Evolutionary conservation across 2,329 filamentous ascomycete species (phyloP), one percentile per base, ranked within the genome.

Genomic region (Diaporthe eres): DNA sequence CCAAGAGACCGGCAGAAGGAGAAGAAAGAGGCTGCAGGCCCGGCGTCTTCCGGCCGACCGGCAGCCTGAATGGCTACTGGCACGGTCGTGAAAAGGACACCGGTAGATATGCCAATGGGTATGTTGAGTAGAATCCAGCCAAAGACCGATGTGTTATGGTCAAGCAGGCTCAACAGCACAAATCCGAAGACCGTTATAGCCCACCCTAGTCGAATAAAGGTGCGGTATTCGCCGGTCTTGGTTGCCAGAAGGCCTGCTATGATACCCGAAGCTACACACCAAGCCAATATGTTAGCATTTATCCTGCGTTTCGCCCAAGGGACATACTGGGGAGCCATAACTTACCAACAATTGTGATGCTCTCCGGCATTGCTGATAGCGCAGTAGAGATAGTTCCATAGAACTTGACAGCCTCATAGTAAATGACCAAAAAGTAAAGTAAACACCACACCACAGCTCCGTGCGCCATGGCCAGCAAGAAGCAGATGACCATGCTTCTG

Each of bases 61-160:
- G 75, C 74, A 55, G 79, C 79, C 74, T 80, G 79, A 17, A 75
- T 58, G 13, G 76, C 77, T n/a, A 78, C 77, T 51, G 77, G 75
- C 28, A 78, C 72, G 12, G 78, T 77, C 34, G 77, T 78, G 39
- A 79, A 74, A 17, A 80, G 68, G 10, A 65, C 53, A 44, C 79
- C 79, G 42, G 78, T 77, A 12, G 77, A 78, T 51, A 79, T 60
- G 7, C 79, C 79, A 15, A 77, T 31, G 13, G 76, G 39, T 7
- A 79, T 28, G 2, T 76, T 57, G 9, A 76, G 53, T 22, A 76
- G 22, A 12, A 71, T 76, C 77, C 77, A 79, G 34, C 63, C 55
- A 15, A 70, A 55, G 0, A 71, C 39, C 7, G 72, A 44, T 19
- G 68, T 75, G 44, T 72, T 39, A 9, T 37, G 44, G 74, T 77